phyloP scores from a whole-genome alignment of 148 eudicot genomes.

The Nepenthes gracilis region DNA sequence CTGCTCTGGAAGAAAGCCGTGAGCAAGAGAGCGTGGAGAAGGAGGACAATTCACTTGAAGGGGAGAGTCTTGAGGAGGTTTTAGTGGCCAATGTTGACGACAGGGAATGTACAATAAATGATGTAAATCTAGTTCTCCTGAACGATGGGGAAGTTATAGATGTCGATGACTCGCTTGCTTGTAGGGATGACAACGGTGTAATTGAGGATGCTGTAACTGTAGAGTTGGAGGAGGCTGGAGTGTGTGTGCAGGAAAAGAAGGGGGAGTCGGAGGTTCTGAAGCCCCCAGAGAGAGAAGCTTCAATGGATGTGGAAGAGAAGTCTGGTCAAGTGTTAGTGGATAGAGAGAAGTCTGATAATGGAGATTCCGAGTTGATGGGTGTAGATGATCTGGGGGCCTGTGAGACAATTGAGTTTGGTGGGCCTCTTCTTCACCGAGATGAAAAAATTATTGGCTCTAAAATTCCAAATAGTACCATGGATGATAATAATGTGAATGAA shows the following conservation, averaged over 20 bases:
- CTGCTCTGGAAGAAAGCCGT: constrained; percentile 8
- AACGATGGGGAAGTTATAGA: constrained; percentile 15
- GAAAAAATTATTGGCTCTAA: constrained; percentile 7
- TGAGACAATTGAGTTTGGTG: background rate
- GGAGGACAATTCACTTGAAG: constrained; percentile 11
- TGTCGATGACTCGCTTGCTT: background rate
- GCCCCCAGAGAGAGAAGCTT: constrained; percentile 12
- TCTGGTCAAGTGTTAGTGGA: constrained; percentile 6
- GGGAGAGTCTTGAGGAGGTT: constrained; percentile 9
- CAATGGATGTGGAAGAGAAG: constrained; percentile 18
- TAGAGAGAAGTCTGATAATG: constrained; percentile 19
- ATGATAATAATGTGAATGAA: constrained; percentile 9
- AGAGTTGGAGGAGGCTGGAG: background rate
- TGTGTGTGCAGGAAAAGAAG: background rate
- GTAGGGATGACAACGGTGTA: background rate
- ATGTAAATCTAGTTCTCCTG: background rate
- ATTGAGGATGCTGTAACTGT: constrained; percentile 6
- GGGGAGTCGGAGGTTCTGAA: constrained; percentile 7
- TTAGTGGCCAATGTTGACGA: constrained; percentile 8
- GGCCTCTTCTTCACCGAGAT: constrained; percentile 3
- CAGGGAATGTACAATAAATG: constrained; percentile 9
- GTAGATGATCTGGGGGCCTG: constrained; percentile 5
- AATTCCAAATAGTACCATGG: background rate
- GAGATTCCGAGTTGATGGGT: constrained; percentile 12
- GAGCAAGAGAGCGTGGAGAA: constrained; percentile 13